Base-by-base conservation (phyloP, 2,329 filamentous ascomycete genomes). In the Pleoardoris graminearum region DNA sequence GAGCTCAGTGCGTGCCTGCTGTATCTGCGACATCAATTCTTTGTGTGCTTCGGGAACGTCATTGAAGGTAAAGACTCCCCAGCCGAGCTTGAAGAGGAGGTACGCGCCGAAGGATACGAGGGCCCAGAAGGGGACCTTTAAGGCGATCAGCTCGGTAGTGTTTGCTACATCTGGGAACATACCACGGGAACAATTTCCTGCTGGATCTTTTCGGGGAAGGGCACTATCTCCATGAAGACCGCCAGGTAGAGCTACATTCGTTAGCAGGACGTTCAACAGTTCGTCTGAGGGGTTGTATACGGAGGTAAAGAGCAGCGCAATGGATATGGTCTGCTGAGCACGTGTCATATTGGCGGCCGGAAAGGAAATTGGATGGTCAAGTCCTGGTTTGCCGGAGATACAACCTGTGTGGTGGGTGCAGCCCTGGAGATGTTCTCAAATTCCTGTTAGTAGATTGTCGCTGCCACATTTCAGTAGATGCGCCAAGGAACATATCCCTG, bases 31-130 rank as follows among this genome's bases (percentile, higher is more conserved):
- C 82, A 94, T 91, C 65, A 99, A 79, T 77, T 97, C 92, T 72
- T 87, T 85, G 76, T 97, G 89, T 47, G 94, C 94, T 57, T 90
- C 84, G 49, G 93, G 92, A 43, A 95, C 91, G 76, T 97, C 92
- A 80, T 96, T 94, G 83, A 99, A 99, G 51, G 91, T 96, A 72
- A 96, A 82, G 65, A 99, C 90, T 60, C 94, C 94, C 79, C 86
- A 89, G 67, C 94, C 94, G 57, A 99, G 88, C 66, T 91, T 90
- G 79, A 88, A 91, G 60, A 99, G 87, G 17, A 99, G 87, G 77
- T 91, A 92, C 58, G 92, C 89, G 75, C 92, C 94, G 71, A 97
- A 92, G 19, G 89, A 86, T 61, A 99, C 89, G 65, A 97, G 81
- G 41, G 85, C 85, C 89, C 93, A 99, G 79, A 97, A 90, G 51